phyloP scores from a whole-genome alignment of 179 eudicot genomes.

The Spinacia oleracea region DNA sequence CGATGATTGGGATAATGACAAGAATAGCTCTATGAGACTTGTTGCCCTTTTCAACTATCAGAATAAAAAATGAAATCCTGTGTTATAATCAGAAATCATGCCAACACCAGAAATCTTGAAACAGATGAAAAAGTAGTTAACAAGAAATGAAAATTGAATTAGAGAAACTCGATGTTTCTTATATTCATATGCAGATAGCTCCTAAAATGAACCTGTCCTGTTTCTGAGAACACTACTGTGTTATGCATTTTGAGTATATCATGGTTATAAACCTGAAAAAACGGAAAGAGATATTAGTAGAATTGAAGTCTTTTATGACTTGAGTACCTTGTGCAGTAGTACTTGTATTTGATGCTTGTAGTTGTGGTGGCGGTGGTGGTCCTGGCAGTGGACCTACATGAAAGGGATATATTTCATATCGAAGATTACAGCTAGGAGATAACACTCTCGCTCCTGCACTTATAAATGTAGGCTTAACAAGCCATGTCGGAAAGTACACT shows the following conservation, averaged over 20 bases:
- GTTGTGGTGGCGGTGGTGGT: constrained; percentile 7
- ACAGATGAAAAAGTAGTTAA: no score
- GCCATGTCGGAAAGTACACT: background rate
- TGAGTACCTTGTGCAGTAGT: constrained; percentile 18
- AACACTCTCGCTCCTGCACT: constrained; percentile 19
- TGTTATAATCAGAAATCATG: background rate
- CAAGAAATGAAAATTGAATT: no score
- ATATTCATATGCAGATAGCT: no score
- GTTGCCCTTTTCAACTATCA: background rate
- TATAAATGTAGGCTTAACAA: constrained; percentile 15
- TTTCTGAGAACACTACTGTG: no score
- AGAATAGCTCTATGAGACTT: constrained; percentile 1
- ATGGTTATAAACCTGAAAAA: no score
- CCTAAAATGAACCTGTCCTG: background rate
- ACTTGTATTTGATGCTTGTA: constrained; percentile 6
- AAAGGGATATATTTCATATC: constrained; percentile 24
- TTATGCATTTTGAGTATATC: no score
- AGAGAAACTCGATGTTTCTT: no score
- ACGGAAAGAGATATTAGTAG: background rate
- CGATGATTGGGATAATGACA: constrained; percentile 8
- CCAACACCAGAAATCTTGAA: background rate
- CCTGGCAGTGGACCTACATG: background rate
- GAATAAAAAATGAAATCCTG: background rate
- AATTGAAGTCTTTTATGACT: no score
- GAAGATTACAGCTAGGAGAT: constrained; percentile 22